These are phyloP conservation scores for Globisporangium spinosum DNA, from an alignment of 352 stramenopile species.

Conservation along the genomic window DNA sequence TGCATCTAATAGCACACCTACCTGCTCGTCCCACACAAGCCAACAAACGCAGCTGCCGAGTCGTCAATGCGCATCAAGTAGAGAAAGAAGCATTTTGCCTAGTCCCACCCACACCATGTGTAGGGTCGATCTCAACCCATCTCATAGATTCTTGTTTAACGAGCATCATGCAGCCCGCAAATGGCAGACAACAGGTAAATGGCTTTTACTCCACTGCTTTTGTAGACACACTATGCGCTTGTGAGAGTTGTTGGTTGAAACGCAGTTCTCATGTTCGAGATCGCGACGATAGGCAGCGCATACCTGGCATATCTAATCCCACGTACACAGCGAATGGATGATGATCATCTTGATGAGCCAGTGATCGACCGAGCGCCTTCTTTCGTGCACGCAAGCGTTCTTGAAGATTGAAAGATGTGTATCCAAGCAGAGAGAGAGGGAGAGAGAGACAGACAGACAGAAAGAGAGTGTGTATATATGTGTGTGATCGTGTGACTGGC, in stretches of 20 bases:
- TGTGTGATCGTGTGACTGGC: background rate
- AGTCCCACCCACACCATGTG: background rate
- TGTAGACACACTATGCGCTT: background rate
- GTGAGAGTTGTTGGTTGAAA: background rate
- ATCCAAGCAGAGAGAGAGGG: background rate
- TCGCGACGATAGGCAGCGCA: background rate
- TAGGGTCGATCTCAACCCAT: background rate
- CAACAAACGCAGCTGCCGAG: too few relatives aligned
- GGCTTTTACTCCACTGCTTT: background rate
- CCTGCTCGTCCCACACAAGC: too few relatives aligned
- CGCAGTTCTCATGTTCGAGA: background rate
- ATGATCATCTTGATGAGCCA: background rate
- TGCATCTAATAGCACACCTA: too few relatives aligned
- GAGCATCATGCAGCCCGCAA: background rate
- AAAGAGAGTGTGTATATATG: background rate
- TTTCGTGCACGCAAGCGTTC: background rate
- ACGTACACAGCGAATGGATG: background rate
- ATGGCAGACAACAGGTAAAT: background rate
- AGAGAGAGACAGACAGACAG: background rate
- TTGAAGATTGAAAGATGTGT: background rate
- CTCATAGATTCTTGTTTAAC: background rate
- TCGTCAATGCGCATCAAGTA: too few relatives aligned
- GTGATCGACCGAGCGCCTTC: background rate
- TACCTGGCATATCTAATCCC: background rate
- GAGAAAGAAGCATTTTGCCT: background rate